Conservation (phyloP, 148 eudicot genomes). For the Limonium bicolor region DNA sequence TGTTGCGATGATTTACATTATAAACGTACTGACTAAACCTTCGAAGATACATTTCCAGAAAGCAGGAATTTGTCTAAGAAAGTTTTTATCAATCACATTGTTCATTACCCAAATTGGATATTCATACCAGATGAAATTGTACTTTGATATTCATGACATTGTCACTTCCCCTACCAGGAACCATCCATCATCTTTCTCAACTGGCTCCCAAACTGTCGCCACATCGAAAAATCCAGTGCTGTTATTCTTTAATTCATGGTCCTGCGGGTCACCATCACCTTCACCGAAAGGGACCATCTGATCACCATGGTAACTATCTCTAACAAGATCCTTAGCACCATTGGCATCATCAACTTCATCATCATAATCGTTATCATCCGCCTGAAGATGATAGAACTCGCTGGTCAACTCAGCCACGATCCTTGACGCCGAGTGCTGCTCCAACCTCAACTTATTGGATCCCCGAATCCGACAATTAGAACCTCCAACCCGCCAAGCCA, state of each 20-base stretch:
- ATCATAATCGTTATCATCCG: background rate
- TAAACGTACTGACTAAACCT: too few relatives aligned
- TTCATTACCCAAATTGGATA: too few relatives aligned
- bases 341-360: background rate
- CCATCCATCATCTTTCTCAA: slow-evolving; percentile 3
- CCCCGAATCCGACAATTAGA: too few relatives aligned
- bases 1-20: too few relatives aligned
- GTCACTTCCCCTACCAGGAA: background rate
- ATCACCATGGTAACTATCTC: background rate
- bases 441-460: too few relatives aligned
- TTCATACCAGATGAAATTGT: too few relatives aligned
- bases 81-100: too few relatives aligned
- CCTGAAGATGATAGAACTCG: background rate
- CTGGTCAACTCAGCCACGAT: slow-evolving; percentile 2
- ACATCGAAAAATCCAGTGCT: background rate
- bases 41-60: too few relatives aligned
- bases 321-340: background rate
- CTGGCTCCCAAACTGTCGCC: background rate
- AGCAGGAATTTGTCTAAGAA: too few relatives aligned
- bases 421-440: background rate
- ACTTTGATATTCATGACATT: too few relatives aligned
- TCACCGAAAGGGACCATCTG: background rate
- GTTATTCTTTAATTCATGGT: background rate
- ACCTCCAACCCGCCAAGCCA: background rate
- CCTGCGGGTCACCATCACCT: background rate